Conservation (phyloP, 2,329 filamentous ascomycete species). For the Talaromyces piceae region DNA sequence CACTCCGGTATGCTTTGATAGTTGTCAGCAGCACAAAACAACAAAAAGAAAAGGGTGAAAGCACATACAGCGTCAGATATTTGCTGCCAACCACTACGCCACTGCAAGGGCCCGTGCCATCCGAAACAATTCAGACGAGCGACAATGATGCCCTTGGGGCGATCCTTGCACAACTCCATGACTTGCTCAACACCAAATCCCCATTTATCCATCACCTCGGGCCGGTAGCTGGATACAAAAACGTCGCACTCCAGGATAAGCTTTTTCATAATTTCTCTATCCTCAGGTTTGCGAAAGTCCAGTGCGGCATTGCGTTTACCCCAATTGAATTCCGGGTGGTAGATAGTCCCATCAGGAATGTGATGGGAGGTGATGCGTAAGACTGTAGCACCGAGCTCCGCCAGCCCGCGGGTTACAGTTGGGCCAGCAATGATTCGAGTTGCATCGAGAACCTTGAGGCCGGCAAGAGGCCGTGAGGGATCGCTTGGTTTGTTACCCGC, state of each 20-base stretch:
- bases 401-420: conserved; percentile 35
- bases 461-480: conserved; percentile 36
- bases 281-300: conserved; percentile 2
- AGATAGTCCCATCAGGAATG: conserved; percentile 3
- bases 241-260: conserved; percentile 2
- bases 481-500: conserved; percentile 17
- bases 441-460: conserved; percentile 44
- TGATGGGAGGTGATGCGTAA: conserved; percentile 9
- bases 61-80: conserved; percentile 4
- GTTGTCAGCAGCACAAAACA: not conserved
- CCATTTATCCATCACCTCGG: conserved; percentile 2
- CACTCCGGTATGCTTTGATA: conserved; percentile 27
- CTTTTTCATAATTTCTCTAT: not conserved
- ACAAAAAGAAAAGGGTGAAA: not conserved
- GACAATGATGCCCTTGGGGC: conserved; percentile 2
- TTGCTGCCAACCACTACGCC: conserved; percentile 5
- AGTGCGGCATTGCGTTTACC: conserved; percentile 3
- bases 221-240: conserved; percentile 2
- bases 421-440: conserved; percentile 45
- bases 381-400: conserved; percentile 37
- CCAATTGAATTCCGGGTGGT: conserved; percentile 7
- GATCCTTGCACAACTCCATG: conserved; percentile 1
- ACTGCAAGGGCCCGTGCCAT: conserved; percentile 1
- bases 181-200: conserved; percentile 4
- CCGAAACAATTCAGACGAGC: conserved; percentile 2